Evolutionary conservation across 1,139 yeast genomes (phyloP).

Genomic region (Protomyces gravidus): DNA sequence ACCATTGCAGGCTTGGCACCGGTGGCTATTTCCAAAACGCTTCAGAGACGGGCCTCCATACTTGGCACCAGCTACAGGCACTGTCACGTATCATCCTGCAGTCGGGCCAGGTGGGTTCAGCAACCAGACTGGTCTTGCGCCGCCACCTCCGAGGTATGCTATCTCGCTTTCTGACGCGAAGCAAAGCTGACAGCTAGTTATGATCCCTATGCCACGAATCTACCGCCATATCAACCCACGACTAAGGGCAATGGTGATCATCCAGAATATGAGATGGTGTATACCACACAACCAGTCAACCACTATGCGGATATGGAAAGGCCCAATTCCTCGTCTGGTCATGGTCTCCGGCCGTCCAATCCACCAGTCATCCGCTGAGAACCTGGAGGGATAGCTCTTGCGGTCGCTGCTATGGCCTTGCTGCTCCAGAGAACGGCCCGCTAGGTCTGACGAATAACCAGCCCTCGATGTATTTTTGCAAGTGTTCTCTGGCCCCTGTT

Average conservation of each 20-base stretch:
- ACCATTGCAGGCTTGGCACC: slow-evolving; percentile 6
- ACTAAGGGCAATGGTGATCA: not conserved
- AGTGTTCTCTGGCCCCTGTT: too few relatives aligned
- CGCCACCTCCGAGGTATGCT: slow-evolving; percentile 19
- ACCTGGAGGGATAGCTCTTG: too few relatives aligned
- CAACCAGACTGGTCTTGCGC: not conserved
- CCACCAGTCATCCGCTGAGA: too few relatives aligned
- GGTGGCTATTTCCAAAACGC: slow-evolving; percentile 3
- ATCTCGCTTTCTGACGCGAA: too few relatives aligned
- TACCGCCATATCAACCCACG: slow-evolving; percentile 22
- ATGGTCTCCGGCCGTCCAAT: too few relatives aligned
- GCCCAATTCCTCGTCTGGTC: not conserved
- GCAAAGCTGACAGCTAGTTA: slow-evolving; percentile 5
- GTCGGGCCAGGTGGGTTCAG: slow-evolving; percentile 1
- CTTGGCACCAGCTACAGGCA: not conserved
- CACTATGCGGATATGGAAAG: not conserved
- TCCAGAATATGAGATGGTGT: not conserved
- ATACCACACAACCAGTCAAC: not conserved
- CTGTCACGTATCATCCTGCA: not conserved
- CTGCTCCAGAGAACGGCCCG: too few relatives aligned
- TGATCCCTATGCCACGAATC: slow-evolving; percentile 20
- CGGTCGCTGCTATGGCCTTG: too few relatives aligned
- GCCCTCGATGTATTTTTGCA: too few relatives aligned
- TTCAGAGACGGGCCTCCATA: slow-evolving; percentile 17
- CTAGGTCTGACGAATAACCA: too few relatives aligned